Conservation (phyloP, 2,329 filamentous ascomycete species). For the Colletotrichum sp. region DNA sequence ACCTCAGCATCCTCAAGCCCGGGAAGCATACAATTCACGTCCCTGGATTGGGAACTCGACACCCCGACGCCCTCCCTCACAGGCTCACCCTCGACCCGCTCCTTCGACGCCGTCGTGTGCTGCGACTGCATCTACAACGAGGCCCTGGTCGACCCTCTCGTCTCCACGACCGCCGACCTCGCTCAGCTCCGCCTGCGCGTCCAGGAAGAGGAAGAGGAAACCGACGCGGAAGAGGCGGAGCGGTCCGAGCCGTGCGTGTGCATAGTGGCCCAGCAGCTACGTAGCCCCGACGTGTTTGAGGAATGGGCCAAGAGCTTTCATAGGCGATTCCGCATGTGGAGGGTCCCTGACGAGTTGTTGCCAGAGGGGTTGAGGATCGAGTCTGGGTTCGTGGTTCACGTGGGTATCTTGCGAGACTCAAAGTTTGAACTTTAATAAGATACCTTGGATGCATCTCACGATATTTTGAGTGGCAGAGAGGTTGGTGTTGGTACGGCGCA, state of each 20-base stretch:
- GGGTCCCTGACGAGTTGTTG: slow-evolving; percentile 69
- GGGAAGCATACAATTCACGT: slow-evolving; percentile 53
- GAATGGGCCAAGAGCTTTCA: slow-evolving; percentile 77
- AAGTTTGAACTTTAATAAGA: neutral
- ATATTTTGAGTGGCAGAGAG: neutral
- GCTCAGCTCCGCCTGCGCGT: slow-evolving; percentile 62
- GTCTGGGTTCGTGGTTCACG: slow-evolving; percentile 82
- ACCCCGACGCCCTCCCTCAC: slow-evolving; percentile 52
- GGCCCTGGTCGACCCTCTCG: slow-evolving; percentile 78
- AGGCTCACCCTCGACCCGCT: slow-evolving; percentile 35
- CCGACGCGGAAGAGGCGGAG: slow-evolving; percentile 13
- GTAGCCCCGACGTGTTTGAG: slow-evolving; percentile 85
- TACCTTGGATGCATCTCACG: neutral
- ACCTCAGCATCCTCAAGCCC: neutral
- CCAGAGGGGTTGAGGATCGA: slow-evolving; percentile 62
- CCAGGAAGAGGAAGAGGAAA: slow-evolving; percentile 12
- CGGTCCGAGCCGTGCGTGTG: slow-evolving; percentile 65
- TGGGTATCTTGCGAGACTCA: slow-evolving; percentile 65
- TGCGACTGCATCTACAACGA: slow-evolving; percentile 98
- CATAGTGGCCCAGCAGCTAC: slow-evolving; percentile 86
- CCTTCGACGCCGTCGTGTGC: slow-evolving; percentile 78
- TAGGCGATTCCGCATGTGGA: slow-evolving; percentile 74
- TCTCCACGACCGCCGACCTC: slow-evolving; percentile 79
- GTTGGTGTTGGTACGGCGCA: neutral
- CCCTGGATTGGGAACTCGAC: slow-evolving; percentile 85